These are phyloP conservation scores for Cicer bijugum DNA, from an alignment of 306 rosid species.

Conservation along the genomic window DNA sequence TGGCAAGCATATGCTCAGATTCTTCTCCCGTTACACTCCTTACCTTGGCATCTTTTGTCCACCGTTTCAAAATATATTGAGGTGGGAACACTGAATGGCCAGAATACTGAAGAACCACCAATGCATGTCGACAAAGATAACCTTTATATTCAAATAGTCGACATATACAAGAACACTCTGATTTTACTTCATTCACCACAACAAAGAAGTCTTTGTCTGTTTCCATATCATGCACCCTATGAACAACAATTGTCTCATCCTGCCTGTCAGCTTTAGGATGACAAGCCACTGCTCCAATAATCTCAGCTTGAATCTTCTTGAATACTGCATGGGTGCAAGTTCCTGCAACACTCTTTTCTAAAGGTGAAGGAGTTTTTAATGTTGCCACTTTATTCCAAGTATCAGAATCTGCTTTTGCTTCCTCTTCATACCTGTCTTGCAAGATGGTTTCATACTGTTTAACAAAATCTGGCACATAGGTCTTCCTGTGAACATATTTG, in stretches of 20 bases:
- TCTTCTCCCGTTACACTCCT: conserved; percentile 68
- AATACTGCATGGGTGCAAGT: conserved; percentile 80
- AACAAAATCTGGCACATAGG: conserved; percentile 82
- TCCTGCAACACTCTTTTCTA: conserved; percentile 91
- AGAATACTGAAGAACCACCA: conserved; percentile 91
- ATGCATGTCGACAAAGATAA: conserved; percentile 94
- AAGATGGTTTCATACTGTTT: conserved; percentile 81
- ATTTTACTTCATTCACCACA: conserved; percentile 67
- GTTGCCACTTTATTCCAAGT: conserved; percentile 83
- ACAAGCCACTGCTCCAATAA: conserved; percentile 93
- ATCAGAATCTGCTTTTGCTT: conserved; percentile 97
- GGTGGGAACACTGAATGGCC: conserved; percentile 76
- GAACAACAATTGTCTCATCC: conserved; percentile 63
- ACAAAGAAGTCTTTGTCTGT: conserved; percentile 73
- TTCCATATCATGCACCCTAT: conserved; percentile 84
- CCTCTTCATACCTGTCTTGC: conserved; percentile 98
- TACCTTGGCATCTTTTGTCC: conserved; percentile 88
- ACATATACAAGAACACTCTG: conserved; percentile 83
- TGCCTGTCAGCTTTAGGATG: conserved; percentile 82
- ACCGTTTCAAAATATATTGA: conserved; percentile 85
- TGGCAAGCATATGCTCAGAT: conserved; percentile 60
- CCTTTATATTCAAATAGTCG: conserved; percentile 88
- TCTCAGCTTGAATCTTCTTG: conserved; percentile 93
- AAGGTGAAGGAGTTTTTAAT: conserved; percentile 86
- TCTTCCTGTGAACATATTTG: conserved; percentile 92